These are phyloP conservation scores for Insectozyma bohioensis DNA, from an alignment of 1,139 yeast species.

Conservation along the genomic window DNA sequence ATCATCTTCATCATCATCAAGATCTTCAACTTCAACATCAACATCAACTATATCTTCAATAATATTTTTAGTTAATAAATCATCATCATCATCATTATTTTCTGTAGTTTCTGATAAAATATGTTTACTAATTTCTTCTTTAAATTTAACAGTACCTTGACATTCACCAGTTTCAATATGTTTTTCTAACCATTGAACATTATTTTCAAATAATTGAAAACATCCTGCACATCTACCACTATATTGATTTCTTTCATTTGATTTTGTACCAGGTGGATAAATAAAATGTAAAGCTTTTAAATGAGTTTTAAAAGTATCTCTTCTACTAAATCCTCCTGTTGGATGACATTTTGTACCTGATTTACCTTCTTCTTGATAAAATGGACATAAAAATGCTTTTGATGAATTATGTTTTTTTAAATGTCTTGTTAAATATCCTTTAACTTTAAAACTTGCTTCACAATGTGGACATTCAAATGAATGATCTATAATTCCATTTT, in stretches of 20 bases:
- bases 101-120: background rate
- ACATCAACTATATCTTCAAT: background rate
- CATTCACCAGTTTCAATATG: slow-evolving; percentile 52
- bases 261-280: slow-evolving; percentile 58
- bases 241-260: slow-evolving; percentile 40
- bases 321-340: slow-evolving; percentile 57
- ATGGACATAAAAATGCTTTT: slow-evolving; percentile 58
- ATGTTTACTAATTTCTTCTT: slow-evolving; percentile 18
- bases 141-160: slow-evolving; percentile 56
- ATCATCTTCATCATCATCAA: background rate
- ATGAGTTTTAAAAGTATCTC: slow-evolving; percentile 60
- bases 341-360: slow-evolving; percentile 55
- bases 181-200: slow-evolving; percentile 48
- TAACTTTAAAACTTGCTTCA: slow-evolving; percentile 50
- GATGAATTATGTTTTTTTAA: slow-evolving; percentile 50
- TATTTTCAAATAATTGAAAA: slow-evolving; percentile 47
- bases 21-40: background rate
- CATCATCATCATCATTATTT: background rate
- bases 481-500: slow-evolving; percentile 13
- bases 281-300: slow-evolving; percentile 57
- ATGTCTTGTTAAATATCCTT: slow-evolving; percentile 57
- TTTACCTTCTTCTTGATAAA: slow-evolving; percentile 37
- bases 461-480: slow-evolving; percentile 40
- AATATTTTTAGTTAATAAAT: too few relatives aligned
- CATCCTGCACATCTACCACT: slow-evolving; percentile 62